These are phyloP conservation scores for Zasmidium angulare DNA, from an alignment of 2,329 filamentous ascomycete species.

Conservation along the genomic window DNA sequence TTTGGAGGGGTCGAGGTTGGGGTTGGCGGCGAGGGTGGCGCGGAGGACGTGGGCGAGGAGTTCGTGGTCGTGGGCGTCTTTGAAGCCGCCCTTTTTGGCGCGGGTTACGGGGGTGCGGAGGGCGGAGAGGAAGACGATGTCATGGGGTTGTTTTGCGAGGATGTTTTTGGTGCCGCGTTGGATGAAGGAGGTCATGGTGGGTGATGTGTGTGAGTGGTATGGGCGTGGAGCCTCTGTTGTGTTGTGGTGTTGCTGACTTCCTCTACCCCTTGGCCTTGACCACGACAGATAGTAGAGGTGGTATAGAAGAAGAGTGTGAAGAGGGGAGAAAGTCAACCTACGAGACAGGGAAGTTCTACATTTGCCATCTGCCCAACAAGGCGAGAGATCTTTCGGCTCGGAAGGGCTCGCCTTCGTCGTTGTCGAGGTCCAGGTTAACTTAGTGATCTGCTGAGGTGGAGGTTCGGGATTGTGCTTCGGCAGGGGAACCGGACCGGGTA, in stretches of 20 bases:
- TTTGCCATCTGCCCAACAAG: not conserved
- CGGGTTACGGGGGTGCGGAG: conserved; percentile 84
- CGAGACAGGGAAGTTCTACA: not conserved
- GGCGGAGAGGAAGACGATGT: conserved; percentile 87
- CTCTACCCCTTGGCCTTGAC: not conserved
- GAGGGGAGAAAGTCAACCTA: not conserved
- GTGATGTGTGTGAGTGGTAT: not conserved
- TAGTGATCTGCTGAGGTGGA: too few species aligned
- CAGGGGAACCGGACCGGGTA: not conserved
- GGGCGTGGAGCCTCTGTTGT: too few species aligned
- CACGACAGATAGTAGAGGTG: not conserved
- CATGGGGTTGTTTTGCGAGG: conserved; percentile 73
- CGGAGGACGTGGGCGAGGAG: conserved; percentile 67
- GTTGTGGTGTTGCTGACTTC: not conserved
- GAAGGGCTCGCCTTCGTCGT: not conserved
- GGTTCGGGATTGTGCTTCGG: not conserved
- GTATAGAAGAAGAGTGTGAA: too few species aligned
- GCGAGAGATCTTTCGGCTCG: not conserved
- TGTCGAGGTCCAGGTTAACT: not conserved
- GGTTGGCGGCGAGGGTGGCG: conserved; percentile 70
- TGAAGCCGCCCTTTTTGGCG: conserved; percentile 78
- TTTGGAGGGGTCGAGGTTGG: conserved; percentile 66
- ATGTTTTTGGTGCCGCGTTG: conserved; percentile 68
- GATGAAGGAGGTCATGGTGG: conserved; percentile 43
- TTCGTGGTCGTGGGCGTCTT: conserved; percentile 88